Evolutionary conservation across 73 alveolate genomes (phyloP).

Genomic region (Stentor coeruleus): DNA sequence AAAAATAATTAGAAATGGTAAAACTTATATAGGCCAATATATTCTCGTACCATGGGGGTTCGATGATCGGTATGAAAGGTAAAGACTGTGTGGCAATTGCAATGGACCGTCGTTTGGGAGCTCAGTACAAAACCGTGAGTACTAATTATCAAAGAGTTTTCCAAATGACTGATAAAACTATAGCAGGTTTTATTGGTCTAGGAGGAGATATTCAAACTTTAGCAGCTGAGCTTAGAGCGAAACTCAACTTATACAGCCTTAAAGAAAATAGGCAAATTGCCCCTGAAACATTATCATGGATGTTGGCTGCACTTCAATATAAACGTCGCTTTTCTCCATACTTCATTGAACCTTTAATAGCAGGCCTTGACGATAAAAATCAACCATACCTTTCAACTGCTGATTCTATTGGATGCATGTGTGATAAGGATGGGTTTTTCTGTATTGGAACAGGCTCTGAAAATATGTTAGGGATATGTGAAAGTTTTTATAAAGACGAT

Average conservation of each 20-base stretch:
- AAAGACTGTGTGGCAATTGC: constrained; percentile 96
- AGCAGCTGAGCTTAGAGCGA: constrained; percentile 69
- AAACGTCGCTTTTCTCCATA: constrained; percentile 93
- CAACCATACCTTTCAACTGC: constrained; percentile 86
- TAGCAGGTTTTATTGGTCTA: constrained; percentile 89
- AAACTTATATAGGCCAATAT: neutral
- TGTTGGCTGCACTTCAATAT: constrained; percentile 86
- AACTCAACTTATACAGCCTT: constrained; percentile 75
- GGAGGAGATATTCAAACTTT: constrained; percentile 92
- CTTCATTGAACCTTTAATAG: constrained; percentile 91
- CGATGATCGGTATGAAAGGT: constrained; percentile 87
- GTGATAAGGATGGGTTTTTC: constrained; percentile 63
- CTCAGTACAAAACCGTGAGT: constrained; percentile 75
- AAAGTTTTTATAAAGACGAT: constrained; percentile 82
- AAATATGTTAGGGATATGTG: constrained; percentile 88
- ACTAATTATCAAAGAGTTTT: constrained; percentile 86
- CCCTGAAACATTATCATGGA: constrained; percentile 75
- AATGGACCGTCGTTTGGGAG: constrained; percentile 90
- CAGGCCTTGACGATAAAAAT: constrained; percentile 80
- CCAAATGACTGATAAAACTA: constrained; percentile 79
- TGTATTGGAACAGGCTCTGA: constrained; percentile 89
- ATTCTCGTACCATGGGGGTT: neutral
- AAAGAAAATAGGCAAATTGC: constrained; percentile 91
- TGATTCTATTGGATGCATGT: constrained; percentile 91
- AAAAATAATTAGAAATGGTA: too few relatives aligned